Evolutionary conservation across 805 yeast genomes (phyloP), one percentile per base, ranked within the genome.

Genomic region (Zygotorulaspora sp.): DNA sequence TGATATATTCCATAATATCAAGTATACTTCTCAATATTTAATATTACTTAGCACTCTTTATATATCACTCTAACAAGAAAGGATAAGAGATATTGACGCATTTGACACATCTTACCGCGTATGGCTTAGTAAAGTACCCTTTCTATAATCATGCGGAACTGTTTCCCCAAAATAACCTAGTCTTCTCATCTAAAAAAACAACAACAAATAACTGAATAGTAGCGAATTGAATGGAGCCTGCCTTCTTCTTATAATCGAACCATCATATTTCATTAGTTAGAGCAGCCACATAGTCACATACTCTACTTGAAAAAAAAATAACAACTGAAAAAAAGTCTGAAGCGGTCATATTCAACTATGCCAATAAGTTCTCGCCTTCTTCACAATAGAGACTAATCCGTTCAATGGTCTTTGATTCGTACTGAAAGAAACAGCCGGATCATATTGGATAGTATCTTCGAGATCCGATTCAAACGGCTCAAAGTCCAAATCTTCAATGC

Each of bases 401-500:
- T 47, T 38, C 10, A 44, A 28, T 8, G 48, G 44, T 20, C 44
- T 43, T 20, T 43, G 38, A 14, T 47, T 43, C 11, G 40, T 31
- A 12, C 33, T 32, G 25, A 42, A 39, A 7, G 40, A 35, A 14
- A 38, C 36, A 22, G 38, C 36, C 6, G 44, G 30, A 22, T 40
- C 41, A 25, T 43, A 43, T 27, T 42, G 49, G 17, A 42, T 36
- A 6, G 47, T 42, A 17, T 40, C 47, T 14, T 45, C 49, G 17
- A 45, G 21, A 24, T 45, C 44, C 10, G 38, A 33, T 15, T 41
- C 47, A 13, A 27, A 27, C 1, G 47, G 40, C n/a, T 41, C 44
- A 13, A 40, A 36, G 11, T 45, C 46, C 26, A 57, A 36, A 30
- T 57, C 55, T 35, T 57, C 62, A 1, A 55, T 47, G 30, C 59